Evolutionary conservation across 1,284 basidiomycete genomes (phyloP), one percentile per base, ranked within the genome.

Genomic region (Tremellales sp.): DNA sequence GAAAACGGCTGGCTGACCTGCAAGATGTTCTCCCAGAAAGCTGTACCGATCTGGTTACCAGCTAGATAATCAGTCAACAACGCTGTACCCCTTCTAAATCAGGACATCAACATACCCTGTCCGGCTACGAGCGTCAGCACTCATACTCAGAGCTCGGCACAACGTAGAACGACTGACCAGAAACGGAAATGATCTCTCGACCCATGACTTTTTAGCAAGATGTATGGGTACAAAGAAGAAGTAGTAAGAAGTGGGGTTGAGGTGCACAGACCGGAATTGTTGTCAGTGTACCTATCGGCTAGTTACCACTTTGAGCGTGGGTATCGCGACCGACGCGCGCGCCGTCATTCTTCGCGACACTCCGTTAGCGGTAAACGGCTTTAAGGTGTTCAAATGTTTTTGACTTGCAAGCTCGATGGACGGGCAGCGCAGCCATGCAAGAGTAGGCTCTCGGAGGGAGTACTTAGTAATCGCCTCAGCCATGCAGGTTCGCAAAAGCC

Each of bases 1-100:
- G 40, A 22, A 17, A 22, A 13, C 17, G 17, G 10, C 21, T n/a
- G 27, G 55, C 63, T 48, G 31, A 68, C 68, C 50, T 60, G 61
- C 23, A 74, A 65, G 47, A 74, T 66, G 49, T 69, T 64, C 43
- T 68, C 63, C 70, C 70, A 74, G 63, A 72, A 74, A 10, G 70
- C 69, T 17, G 61, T 62, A 33, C 64, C 67, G 51, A 71, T 66
- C 54, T 71, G 68, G 50, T 71, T 69, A 51, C 68, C 68, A 47
- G 68, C 68, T 67, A 31, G 19, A 42, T 3, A 45, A 17, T 39
- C 24, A 41, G 42, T 40, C 15, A 37, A 27, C 13, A 31, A 39
- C 35, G 25, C 17, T 25, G 23, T 25, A 40, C 10, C 13, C 22
- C 31, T 43, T 25, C 23, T 11, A 12, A 22, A 27, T 21, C 26